Base-by-base conservation (phyloP, 495 filamentous ascomycete genomes). In the Zalerion maritima region DNA sequence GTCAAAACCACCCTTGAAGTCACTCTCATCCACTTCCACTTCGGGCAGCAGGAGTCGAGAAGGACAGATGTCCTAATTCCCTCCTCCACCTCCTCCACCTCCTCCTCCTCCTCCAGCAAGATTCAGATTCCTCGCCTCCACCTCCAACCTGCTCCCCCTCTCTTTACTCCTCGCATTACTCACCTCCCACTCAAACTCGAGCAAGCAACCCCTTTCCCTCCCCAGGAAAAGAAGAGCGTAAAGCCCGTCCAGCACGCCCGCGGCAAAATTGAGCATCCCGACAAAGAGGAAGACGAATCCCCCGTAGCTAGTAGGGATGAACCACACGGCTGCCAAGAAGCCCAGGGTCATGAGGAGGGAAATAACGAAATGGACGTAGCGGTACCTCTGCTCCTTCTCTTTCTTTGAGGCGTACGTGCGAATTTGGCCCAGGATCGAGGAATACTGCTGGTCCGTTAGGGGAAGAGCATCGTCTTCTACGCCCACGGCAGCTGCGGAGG, bases 121-220 rank as follows among this genome's bases (percentile, higher is more conserved):
- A n/a, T n/a, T n/a, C n/a, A n/a, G n/a, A n/a, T n/a, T n/a, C n/a
- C n/a, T n/a, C n/a, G n/a, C n/a, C n/a, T n/a, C n/a, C n/a, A n/a
- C n/a, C n/a, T n/a, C n/a, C n/a, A n/a, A n/a, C n/a, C n/a, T n/a
- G n/a, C n/a, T n/a, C n/a, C n/a, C n/a, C n/a, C n/a, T n/a, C n/a
- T n/a, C n/a, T n/a, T n/a, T n/a, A n/a, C n/a, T 46, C 36, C 53
- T 71, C 19, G 76, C 76, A 54, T 78, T 89, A 28, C 55, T 54
- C 9, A 97, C 75, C 58, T 97, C 91, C 78, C 84, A 93, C 43
- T 89, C 74, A 55, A 94, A 96, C 57, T 96, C 89, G 41, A 73
- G 78, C n/a, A 97, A 55, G 9, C 81, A 74, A 35, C 82, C 61
- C 35, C 93, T 37, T 56, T 97, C 89, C 40, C 69, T 71, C 8